Base-by-base conservation (phyloP, 371 early-diverging fungal genomes). In the Caulochytrium protostelioides region DNA sequence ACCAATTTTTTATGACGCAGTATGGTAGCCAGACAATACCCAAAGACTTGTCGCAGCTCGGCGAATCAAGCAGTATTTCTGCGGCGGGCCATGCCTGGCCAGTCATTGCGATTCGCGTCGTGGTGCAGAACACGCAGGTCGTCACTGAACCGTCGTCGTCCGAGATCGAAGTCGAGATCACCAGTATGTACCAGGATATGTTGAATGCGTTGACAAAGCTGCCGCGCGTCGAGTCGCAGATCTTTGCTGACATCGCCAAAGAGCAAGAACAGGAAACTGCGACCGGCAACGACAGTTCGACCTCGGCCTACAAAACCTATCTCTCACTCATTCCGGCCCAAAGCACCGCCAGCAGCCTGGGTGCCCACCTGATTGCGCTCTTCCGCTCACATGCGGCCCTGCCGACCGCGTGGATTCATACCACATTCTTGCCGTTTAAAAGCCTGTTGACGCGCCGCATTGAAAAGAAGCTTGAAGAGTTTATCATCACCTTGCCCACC, bases 381-480 rank as follows among this genome's bases (percentile, higher is more conserved):
- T n/a, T n/a, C n/a, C n/a, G 6, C 6, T 8, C 8, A 6, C 6
- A 8, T 30, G 6, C 14, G 6, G 30, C 15, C 15, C n/a, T 6
- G 15, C 8, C 8, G 6, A 15, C 6, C 15, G n/a, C 8, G 6
- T 30, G n/a, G 8, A 30, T 15, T 8, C 6, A 8, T 6, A 15
- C 14, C 8, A 15, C 6, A 6, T 6, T 6, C 15, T 6, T 14
- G n/a, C 15, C 8, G 30, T 6, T 6, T 15, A 62, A 63, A 43
- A 36, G 51, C 4, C 44, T 67, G 22, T 39, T 67, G 30, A 65
- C 59, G 15, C 62, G 64, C 23, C 59, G 59, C 39, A 65, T 65
- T 3, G 68, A 67, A 35, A 65, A 65, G 46, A 32, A 50, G 23
- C 53, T 67, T 14, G 68, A 67, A 12, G 68, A 67, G 12, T 67